Evolutionary conservation across 805 yeast genomes (phyloP).

Genomic region (Saccharomycopsis lassenensis): DNA sequence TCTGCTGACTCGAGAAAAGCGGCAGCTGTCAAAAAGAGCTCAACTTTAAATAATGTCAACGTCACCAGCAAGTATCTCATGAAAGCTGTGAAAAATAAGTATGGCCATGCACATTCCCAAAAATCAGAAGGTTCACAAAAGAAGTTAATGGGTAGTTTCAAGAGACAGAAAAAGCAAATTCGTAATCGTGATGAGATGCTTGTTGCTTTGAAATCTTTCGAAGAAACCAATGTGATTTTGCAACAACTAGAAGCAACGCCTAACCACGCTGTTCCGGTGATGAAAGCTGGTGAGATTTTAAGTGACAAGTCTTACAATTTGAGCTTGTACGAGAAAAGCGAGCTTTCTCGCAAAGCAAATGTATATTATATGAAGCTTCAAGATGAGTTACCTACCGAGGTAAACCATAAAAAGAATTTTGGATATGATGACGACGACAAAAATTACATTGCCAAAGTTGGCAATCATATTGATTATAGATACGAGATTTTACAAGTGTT

Average conservation of each 20-base stretch:
- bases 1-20: not conserved
- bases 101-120: not conserved
- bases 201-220: constrained; percentile 10
- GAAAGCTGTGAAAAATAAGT: constrained; percentile 3
- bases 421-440: constrained; percentile 67
- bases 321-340: constrained; percentile 17
- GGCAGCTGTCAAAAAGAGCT: not conserved
- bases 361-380: constrained; percentile 10
- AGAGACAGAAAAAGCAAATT: constrained; percentile 1
- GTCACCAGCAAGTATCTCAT: constrained; percentile 3
- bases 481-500: constrained; percentile 49
- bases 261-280: not conserved
- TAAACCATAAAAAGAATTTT: constrained; percentile 36
- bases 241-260: not conserved
- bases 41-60: constrained; percentile 1
- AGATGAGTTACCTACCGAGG: constrained; percentile 2
- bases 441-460: constrained; percentile 41
- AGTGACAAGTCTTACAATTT: not conserved
- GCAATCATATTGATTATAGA: constrained; percentile 70
- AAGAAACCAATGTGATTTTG: constrained; percentile 19
- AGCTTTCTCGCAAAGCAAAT: constrained; percentile 8
- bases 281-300: constrained; percentile 1
- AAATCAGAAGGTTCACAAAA: not conserved
- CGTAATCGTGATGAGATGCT: constrained; percentile 10
- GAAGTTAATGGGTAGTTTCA: not conserved